Evolutionary conservation across 495 filamentous ascomycete species (phyloP).

Genomic region (Platismatia glauca): DNA sequence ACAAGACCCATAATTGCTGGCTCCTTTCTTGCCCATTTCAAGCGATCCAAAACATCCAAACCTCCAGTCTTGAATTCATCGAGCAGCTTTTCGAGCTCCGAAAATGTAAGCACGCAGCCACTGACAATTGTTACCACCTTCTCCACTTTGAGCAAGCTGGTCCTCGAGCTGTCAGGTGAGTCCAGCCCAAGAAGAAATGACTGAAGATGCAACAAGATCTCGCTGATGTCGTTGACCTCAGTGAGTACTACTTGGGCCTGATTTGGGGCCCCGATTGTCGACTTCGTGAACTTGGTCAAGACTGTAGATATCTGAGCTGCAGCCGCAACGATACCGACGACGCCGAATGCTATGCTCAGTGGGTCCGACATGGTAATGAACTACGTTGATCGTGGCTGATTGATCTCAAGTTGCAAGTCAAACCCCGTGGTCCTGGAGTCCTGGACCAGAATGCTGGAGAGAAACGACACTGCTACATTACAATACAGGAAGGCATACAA

Average conservation of each 20-base stretch:
- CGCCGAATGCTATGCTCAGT: slow-evolving; percentile 14
- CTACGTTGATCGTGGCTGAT: neutral
- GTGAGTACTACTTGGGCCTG: slow-evolving; percentile 9
- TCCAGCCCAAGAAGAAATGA: slow-evolving; percentile 8
- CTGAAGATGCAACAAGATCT: slow-evolving; percentile 9
- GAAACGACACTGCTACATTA: no score
- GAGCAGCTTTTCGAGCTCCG: slow-evolving; percentile 12
- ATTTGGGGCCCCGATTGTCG: slow-evolving; percentile 9
- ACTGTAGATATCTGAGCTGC: slow-evolving; percentile 15
- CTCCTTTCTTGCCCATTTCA: slow-evolving; percentile 15
- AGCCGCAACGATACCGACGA: slow-evolving; percentile 13
- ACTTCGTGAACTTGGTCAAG: slow-evolving; percentile 11
- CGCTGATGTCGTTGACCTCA: slow-evolving; percentile 14
- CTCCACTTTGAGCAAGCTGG: slow-evolving; percentile 15
- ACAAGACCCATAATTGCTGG: neutral
- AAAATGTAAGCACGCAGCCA: slow-evolving; percentile 17
- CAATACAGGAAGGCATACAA: no score
- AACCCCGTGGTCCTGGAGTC: no score
- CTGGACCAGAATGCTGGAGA: no score
- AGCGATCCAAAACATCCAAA: slow-evolving; percentile 8
- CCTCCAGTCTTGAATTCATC: slow-evolving; percentile 9
- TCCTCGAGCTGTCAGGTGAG: neutral
- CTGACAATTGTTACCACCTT: slow-evolving; percentile 8
- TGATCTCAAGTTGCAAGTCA: neutral
- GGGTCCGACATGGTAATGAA: slow-evolving; percentile 13